Base-by-base conservation (phyloP, 2,329 filamentous ascomycete genomes). In the Aspergillus ustus region DNA sequence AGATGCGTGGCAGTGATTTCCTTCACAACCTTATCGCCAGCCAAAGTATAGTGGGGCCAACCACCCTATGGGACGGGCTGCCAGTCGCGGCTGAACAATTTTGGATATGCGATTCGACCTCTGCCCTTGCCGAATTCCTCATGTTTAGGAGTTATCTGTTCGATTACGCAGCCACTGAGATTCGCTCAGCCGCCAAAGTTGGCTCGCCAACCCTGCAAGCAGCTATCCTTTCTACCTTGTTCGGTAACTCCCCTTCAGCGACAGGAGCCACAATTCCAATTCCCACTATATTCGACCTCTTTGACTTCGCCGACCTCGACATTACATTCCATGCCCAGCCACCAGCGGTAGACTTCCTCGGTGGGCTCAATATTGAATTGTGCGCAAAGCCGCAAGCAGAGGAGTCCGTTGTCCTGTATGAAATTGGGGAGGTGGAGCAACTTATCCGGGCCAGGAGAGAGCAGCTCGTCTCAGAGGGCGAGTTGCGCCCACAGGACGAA, bases 221-320 rank as follows among this genome's bases (percentile, higher is more conserved):
- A 59, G 84, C 88, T 7, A 86, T 91, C 4, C 77, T 88, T 37
- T 83, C 83, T 3, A 81, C 92, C 0, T 81, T 98, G n/a, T 87
- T 93, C 48, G 95, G 95, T 5, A 78, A 69, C 60, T 88, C 90
- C 46, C 87, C 92, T 7, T 82, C 86, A 11, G 81, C 88, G 19
- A 87, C 86, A 61, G 89, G 89, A 52, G 86, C 91, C 57, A 81
- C 87, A 5, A 81, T 90, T 43, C 80, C 82, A 29, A 90, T 92
- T 61, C 85, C 89, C 0, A 93, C 91, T 3, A 85, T 98, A 7
- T 97, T 98, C 71, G 93, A 97, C 66, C 84, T 98, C 22, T 95
- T 96, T 70, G 95, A 99, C 77, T 98, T 98, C 70, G 85, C 95
- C 73, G 88, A 91, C 63, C 76, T 90, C 11, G 83, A 86, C 52